Base-by-base conservation (phyloP, 2,329 filamentous ascomycete genomes). In the Fusarium chaquense region DNA sequence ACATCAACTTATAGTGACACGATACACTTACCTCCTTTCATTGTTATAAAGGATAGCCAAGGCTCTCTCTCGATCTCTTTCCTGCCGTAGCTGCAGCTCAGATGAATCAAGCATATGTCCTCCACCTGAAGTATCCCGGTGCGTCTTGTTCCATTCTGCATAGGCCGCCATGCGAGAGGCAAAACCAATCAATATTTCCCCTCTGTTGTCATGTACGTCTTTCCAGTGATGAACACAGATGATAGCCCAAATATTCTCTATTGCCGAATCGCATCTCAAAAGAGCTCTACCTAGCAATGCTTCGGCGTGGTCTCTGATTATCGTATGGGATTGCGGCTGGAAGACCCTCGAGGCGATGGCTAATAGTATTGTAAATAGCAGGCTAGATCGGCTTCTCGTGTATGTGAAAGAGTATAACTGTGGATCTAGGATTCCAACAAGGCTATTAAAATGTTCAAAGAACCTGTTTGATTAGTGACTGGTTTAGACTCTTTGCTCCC, bases 221-320 rank as follows among this genome's bases (percentile, higher is more conserved):
- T 61, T 61, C 58, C 58, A 61, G 6, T 61, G 28, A 32, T 61
- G 24, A 26, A 61, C 18, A n/a, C 44, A 60, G 1, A 61, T 51
- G 4, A 61, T 51, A 4, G 54, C 35, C 58, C 58, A 61, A 2
- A 61, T 38, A 2, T 59, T 61, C 10, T 61, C 58, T 2, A 61
- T 24, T 4, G 30, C 20, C 2, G 36, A 38, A 3, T 61, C 36
- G 4, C 58, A 61, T 5, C 16, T 16, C 0, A 61, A 12, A 0
- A 60, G 12, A 18, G 24, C 43, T 22, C 7, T 10, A 0, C 54
- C 54, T 0, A 61, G 44, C 0, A 61, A 15, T 12, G 9, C 24
- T 3, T 61, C 58, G 0, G 54, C 16, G n/a, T 60, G 55, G 0
- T 30, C 43, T 13, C 11, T 16, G 6, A 60, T 41, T 0, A 5